These are phyloP conservation scores for Skeletonema costatum DNA, from an alignment of 108 stramenopile genomes.

Conservation along the genomic window DNA sequence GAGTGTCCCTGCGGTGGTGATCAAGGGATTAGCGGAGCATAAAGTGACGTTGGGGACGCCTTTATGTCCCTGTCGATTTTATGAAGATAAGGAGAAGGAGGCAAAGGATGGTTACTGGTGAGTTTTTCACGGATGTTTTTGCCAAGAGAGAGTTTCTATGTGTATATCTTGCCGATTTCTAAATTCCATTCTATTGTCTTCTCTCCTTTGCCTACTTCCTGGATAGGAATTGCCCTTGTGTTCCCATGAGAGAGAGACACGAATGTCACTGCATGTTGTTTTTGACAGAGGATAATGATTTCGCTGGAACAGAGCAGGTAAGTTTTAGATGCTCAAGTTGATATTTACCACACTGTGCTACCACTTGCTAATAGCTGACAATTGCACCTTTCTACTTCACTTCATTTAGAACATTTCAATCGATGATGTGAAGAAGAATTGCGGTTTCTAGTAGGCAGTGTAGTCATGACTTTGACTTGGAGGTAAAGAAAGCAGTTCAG, in stretches of 20 bases:
- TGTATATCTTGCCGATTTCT: background rate
- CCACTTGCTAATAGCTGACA: background rate
- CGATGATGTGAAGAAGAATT: constrained; percentile 47
- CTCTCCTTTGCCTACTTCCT: background rate
- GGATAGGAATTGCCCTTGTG: constrained; percentile 22
- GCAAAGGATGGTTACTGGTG: constrained; percentile 87
- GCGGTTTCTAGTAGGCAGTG: constrained; percentile 3
- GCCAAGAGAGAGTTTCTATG: background rate
- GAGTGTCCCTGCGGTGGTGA: constrained; percentile 82
- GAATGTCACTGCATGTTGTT: constrained; percentile 94
- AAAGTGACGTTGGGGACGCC: constrained; percentile 87
- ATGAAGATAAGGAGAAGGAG: constrained; percentile 90
- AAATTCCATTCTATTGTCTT: background rate
- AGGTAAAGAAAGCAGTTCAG: background rate
- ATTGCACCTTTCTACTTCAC: background rate
- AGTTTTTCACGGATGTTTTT: constrained; percentile 49
- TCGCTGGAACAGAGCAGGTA: constrained; percentile 71
- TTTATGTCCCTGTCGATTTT: constrained; percentile 90
- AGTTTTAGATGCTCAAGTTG: background rate
- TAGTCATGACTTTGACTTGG: background rate
- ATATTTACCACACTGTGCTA: background rate
- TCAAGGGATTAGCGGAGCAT: constrained; percentile 91
- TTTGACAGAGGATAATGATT: constrained; percentile 83
- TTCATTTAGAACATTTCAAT: constrained; percentile 30
- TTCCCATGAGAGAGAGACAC: constrained; percentile 66